A percentile compares a stretch with the other conserved stretches of the same genome.
These are phyloP conservation scores for Podospora australis DNA, from an alignment of 495 filamentous ascomycete genomes.

Conservation along the genomic window DNA sequence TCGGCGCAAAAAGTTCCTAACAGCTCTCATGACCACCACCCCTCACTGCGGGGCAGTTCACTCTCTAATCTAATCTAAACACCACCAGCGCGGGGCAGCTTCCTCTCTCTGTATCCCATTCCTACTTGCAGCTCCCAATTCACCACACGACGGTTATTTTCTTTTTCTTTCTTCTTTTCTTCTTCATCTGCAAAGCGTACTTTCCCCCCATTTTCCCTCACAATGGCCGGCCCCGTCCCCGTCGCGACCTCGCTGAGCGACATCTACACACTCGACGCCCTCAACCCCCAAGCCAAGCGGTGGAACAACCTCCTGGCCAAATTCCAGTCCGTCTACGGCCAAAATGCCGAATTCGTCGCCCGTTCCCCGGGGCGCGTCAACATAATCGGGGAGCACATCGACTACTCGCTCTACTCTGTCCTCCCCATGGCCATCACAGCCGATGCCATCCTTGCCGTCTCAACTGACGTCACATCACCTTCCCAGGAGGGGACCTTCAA, in stretches of 20 bases:
- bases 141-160: too few species aligned
- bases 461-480: conserved; percentile 41
- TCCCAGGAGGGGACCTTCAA: conserved; percentile 30
- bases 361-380: conserved; percentile 92
- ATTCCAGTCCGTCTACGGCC: conserved; percentile 68
- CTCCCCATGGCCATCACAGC: conserved; percentile 91
- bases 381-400: conserved; percentile 98
- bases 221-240: conserved; percentile 55
- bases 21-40: not conserved
- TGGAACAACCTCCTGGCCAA: conserved; percentile 65
- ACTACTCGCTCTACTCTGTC: conserved; percentile 95
- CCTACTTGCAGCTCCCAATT: too few species aligned
- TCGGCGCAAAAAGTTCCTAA: too few species aligned
- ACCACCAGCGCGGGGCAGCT: conserved; percentile 2
- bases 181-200: too few species aligned
- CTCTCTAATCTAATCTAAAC: not conserved
- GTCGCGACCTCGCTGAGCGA: conserved; percentile 53
- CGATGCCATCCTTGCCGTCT: conserved; percentile 84
- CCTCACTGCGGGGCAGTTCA: not conserved
- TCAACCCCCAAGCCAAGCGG: conserved; percentile 51
- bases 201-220: conserved; percentile 2
- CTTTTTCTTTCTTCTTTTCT: too few species aligned
- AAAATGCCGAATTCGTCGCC: conserved; percentile 71
- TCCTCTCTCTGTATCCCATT: not conserved
- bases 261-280: conserved; percentile 61